These are phyloP conservation scores for Pisolithus tinctorius DNA, from an alignment of 768 basidiomycete species.

Conservation along the genomic window DNA sequence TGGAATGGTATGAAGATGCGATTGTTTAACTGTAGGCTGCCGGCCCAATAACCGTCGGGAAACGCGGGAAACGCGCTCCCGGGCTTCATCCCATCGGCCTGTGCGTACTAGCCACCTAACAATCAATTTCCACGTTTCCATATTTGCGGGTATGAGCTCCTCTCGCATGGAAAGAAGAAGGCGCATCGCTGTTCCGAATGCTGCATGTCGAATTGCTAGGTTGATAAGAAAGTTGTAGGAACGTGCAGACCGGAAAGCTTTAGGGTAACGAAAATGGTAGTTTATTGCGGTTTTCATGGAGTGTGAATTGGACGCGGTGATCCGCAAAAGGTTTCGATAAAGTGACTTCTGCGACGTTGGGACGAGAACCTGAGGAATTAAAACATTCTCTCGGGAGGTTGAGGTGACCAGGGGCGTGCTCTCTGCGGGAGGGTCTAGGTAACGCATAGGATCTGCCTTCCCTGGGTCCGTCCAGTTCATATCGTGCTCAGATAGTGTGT, in stretches of 20 bases:
- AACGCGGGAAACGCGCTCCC: conserved; percentile 34
- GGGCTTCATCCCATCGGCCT: conserved; percentile 54
- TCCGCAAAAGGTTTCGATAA: conserved; percentile 23
- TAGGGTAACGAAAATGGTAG: conserved; percentile 24
- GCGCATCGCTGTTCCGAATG: conserved; percentile 38
- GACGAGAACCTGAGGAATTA: conserved; percentile 14
- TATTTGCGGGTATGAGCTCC: conserved; percentile 35
- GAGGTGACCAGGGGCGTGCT: conserved; percentile 1
- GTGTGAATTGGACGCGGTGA: conserved; percentile 14
- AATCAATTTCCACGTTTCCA: conserved; percentile 51
- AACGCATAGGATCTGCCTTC: conserved; percentile 3
- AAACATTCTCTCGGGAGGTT: conserved; percentile 1
- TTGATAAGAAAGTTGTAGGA: conserved; percentile 41
- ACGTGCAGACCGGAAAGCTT: conserved; percentile 27
- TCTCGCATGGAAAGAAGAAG: conserved; percentile 44
- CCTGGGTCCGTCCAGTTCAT: conserved; percentile 21
- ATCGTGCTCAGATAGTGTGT: conserved; percentile 20
- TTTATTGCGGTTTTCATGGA: conserved; percentile 11
- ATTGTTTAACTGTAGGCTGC: conserved; percentile 4
- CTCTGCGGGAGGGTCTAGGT: conserved; percentile 5
- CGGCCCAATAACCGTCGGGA: conserved; percentile 3
- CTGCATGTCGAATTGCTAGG: conserved; percentile 45
- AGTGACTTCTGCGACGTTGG: conserved; percentile 30
- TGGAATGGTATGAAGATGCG: conserved; percentile 23
- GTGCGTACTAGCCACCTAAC: conserved; percentile 51